Evolutionary conservation across 805 yeast genomes (phyloP).

Genomic region (Candida ulmi): DNA sequence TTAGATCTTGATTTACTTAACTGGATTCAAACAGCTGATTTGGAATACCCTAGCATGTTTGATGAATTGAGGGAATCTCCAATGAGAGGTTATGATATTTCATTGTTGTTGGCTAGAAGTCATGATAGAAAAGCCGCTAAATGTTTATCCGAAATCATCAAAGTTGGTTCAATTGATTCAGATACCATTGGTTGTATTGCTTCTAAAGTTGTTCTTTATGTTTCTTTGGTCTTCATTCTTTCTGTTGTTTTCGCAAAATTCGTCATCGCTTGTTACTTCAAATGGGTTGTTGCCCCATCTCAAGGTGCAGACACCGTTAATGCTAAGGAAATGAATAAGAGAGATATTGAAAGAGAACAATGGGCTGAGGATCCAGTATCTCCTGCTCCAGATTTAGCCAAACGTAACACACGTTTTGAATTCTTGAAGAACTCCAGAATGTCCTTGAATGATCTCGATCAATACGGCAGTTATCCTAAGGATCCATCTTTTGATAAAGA

Average conservation of each 20-base stretch:
- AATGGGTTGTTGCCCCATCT: slow-evolving; percentile 70
- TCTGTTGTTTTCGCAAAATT: slow-evolving; percentile 77
- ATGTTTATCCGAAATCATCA: slow-evolving; percentile 79
- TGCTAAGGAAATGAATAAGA: slow-evolving; percentile 52
- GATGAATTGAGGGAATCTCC: slow-evolving; percentile 51
- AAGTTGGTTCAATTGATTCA: slow-evolving; percentile 86
- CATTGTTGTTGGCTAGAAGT: slow-evolving; percentile 60
- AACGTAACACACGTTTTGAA: slow-evolving; percentile 25
- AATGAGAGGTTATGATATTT: slow-evolving; percentile 75
- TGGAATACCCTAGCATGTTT: slow-evolving; percentile 69
- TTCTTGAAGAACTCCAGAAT: slow-evolving; percentile 31
- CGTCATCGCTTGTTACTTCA: slow-evolving; percentile 80
- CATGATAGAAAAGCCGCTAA: slow-evolving; percentile 67
- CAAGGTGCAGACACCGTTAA: slow-evolving; percentile 75
- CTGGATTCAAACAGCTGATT: slow-evolving; percentile 68
- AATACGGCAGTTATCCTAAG: slow-evolving; percentile 7
- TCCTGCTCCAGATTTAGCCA: slow-evolving; percentile 36
- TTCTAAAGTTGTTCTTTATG: slow-evolving; percentile 72
- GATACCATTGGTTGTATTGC: slow-evolving; percentile 93
- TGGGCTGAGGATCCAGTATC: slow-evolving; percentile 71
- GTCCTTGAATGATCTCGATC: slow-evolving; percentile 20
- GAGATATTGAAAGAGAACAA: slow-evolving; percentile 66
- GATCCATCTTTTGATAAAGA: slow-evolving; percentile 10
- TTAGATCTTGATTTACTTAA: slow-evolving; percentile 71
- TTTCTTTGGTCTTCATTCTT: slow-evolving; percentile 79